Evolutionary conservation across 2,329 filamentous ascomycete genomes (phyloP).

Genomic region (Aspergillus niger): DNA sequence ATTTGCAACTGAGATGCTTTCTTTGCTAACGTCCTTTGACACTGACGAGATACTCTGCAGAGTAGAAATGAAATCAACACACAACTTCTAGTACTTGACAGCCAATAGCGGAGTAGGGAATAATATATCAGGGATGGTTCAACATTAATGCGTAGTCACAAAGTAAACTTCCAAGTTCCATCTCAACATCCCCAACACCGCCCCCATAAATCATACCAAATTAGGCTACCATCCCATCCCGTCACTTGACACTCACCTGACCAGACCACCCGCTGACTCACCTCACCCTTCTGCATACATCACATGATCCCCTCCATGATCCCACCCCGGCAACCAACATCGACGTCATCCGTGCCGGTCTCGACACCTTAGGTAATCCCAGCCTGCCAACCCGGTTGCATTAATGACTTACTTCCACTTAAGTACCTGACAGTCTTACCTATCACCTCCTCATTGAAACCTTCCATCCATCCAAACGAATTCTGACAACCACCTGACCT

Average conservation of each 20-base stretch:
- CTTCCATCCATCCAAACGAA: background rate
- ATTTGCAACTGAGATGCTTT: background rate
- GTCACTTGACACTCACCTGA: conserved; percentile 5
- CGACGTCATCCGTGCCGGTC: conserved; percentile 1
- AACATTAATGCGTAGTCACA: background rate
- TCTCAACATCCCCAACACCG: background rate
- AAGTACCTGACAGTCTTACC: conserved; percentile 2
- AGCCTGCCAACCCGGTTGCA: background rate
- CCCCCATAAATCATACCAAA: background rate
- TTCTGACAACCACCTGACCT: background rate
- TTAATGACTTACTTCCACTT: background rate
- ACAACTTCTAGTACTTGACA: background rate
- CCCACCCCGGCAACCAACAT: background rate
- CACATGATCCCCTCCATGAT: conserved; percentile 2
- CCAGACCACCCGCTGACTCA: background rate
- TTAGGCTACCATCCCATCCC: background rate
- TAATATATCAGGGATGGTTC: background rate
- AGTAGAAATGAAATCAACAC: no score
- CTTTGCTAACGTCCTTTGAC: background rate
- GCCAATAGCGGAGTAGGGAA: background rate
- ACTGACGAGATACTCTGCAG: no score
- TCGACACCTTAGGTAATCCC: conserved; percentile 4
- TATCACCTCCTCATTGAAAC: background rate
- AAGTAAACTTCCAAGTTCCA: background rate
- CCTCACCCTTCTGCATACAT: background rate